Base-by-base conservation (phyloP, 495 filamentous ascomycete genomes). In the Neurospora sp. region DNA sequence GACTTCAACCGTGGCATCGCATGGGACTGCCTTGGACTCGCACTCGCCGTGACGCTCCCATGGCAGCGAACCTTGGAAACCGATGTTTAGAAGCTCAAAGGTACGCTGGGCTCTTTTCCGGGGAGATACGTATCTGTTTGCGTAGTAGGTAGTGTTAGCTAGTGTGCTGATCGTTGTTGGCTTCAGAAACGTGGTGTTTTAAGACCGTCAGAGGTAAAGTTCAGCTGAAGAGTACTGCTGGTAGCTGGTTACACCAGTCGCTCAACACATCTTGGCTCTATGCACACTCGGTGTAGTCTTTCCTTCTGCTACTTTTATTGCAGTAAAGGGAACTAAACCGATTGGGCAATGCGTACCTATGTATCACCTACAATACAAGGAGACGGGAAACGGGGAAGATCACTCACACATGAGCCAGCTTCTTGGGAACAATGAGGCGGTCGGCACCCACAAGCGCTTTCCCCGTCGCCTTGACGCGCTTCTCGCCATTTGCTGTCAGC, bases 401-500 rank as follows among this genome's bases (percentile, higher is more conserved):
- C 11, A 85, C 84, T 77, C 74, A 88, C 87, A 97, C 89, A 80
- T 94, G 92, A 9, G 89, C 89, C 37, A 99, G 83, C 74, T 95
- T 91, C 76, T 84, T 87, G 1, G 96, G 95, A 18, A 94, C 93
- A 75, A 99, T 96, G 72, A 97, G 84, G 37, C 95, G 86, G 78
- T 97, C 93, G 74, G 91, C 84, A 9, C 96, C 96, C 12, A 99
- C 89, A 3, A 98, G 86, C 2, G 93, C 93, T 73, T 88, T 87
- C 31, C 94, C 93, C 0, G 96, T 97, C 12, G 94, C 91, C 71
- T 85, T 85, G 74, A 98, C 89, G 31, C 94, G 88, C 78, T 90
- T 92, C 84, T 97, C 94, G 41, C 96, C 96, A 80, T 93, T 93
- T 14, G 88, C 82, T 2, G 96, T 99, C 11, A 99, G 85, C 0